Evolutionary conservation across 2,329 filamentous ascomycete species (phyloP).

Genomic region (Salinomyces thailandicus): DNA sequence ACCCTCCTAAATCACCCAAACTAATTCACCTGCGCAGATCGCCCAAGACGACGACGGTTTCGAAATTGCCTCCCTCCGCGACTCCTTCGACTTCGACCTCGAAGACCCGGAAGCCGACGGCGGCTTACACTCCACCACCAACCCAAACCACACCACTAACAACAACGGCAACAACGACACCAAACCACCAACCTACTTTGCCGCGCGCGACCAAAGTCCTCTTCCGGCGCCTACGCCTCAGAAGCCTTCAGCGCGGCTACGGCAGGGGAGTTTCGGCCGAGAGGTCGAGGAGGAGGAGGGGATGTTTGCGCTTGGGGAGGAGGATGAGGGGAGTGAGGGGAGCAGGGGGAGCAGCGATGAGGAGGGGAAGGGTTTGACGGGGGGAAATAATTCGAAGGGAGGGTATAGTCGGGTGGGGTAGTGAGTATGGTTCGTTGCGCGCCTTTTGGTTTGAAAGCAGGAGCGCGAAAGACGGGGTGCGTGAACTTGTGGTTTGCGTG

Average conservation of each 20-base stretch:
- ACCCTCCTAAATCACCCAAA: no score
- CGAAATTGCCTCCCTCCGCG: conserved; percentile 85
- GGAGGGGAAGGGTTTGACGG: conserved; percentile 8
- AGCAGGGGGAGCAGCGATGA: conserved; percentile 42
- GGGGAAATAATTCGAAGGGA: no score
- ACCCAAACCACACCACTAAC: no score
- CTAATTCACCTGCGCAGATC: conserved; percentile 52
- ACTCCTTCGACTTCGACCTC: conserved; percentile 51
- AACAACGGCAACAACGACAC: conserved; percentile 8
- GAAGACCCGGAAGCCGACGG: conserved; percentile 26
- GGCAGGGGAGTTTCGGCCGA: no score
- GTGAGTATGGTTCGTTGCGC: no score
- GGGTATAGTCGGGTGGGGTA: no score
- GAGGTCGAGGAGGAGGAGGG: conserved; percentile 79
- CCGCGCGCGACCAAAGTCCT: conserved; percentile 30
- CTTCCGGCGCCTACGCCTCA: conserved; percentile 44
- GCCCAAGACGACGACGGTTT: conserved; percentile 98
- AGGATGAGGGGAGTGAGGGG: conserved; percentile 42
- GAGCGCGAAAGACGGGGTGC: no score
- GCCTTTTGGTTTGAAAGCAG: no score
- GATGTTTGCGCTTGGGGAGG: conserved; percentile 79
- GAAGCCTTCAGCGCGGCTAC: conserved; percentile 39
- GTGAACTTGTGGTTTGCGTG: no score
- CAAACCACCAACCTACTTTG: conserved; percentile 14
- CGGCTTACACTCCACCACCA: no score